Conservation (phyloP, 1,284 basidiomycete species). For the Boletellus deceptivus region DNA sequence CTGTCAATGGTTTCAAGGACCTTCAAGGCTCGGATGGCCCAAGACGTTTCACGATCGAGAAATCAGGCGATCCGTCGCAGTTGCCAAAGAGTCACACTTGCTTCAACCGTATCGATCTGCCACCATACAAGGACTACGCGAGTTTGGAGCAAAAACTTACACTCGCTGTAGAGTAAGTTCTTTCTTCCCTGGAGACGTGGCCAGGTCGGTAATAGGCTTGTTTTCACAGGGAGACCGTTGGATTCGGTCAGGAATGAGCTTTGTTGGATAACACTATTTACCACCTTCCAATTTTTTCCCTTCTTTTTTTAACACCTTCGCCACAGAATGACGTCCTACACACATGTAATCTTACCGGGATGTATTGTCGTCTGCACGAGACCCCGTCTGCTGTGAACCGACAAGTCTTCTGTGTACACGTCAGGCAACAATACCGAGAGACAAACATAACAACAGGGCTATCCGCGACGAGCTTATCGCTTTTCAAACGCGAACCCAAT, state of each 20-base stretch:
- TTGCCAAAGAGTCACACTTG: slow-evolving; percentile 85
- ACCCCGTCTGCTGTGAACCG: neutral
- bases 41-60: slow-evolving; percentile 86
- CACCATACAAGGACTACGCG: slow-evolving; percentile 82
- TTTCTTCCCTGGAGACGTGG: neutral
- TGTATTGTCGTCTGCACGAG: slow-evolving; percentile 16
- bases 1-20: slow-evolving; percentile 93
- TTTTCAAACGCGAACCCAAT: slow-evolving; percentile 83
- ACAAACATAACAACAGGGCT: slow-evolving; percentile 1
- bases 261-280: slow-evolving; percentile 4
- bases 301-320: slow-evolving; percentile 2
- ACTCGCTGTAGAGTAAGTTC: slow-evolving; percentile 73
- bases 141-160: slow-evolving; percentile 83
- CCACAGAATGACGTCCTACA: slow-evolving; percentile 21
- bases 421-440: slow-evolving; percentile 3
- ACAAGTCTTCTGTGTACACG: slow-evolving; percentile 4
- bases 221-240: slow-evolving; percentile 60
- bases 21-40: slow-evolving; percentile 93
- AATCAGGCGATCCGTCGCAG: slow-evolving; percentile 83
- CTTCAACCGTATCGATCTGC: slow-evolving; percentile 84
- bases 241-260: slow-evolving; percentile 63
- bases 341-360: slow-evolving; percentile 29
- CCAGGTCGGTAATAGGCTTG: slow-evolving; percentile 9
- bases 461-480: slow-evolving; percentile 33
- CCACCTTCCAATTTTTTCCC: slow-evolving; percentile 16